These are phyloP conservation scores for Sarocladium kiliense DNA, from an alignment of 2,329 filamentous ascomycete genomes.

Conservation along the genomic window DNA sequence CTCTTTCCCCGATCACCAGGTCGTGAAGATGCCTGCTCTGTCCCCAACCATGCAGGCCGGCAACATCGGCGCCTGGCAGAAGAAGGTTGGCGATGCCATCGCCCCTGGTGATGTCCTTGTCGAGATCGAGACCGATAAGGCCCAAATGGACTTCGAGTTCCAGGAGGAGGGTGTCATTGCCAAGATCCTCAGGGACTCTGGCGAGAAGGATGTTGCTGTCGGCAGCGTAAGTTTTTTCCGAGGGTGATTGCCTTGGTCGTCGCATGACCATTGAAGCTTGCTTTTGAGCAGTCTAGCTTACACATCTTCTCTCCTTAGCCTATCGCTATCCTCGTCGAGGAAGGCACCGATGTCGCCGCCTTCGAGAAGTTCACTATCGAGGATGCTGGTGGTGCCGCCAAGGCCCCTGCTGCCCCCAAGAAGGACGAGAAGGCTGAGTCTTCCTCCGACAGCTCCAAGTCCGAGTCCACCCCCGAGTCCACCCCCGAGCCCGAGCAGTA, in stretches of 20 bases:
- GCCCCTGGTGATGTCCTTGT: slow-evolving; percentile 91
- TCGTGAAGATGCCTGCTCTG: slow-evolving; percentile 96
- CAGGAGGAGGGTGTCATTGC: slow-evolving; percentile 96
- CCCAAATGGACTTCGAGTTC: slow-evolving; percentile 99
- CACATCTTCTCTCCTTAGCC: slow-evolving; percentile 53
- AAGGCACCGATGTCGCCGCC: slow-evolving; percentile 77
- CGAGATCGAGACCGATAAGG: slow-evolving; percentile 99
- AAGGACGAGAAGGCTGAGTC: slow-evolving; percentile 61
- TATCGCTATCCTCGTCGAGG: slow-evolving; percentile 91
- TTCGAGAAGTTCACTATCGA: slow-evolving; percentile 86
- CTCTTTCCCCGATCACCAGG: slow-evolving; percentile 88
- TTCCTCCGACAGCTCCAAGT: slow-evolving; percentile 28
- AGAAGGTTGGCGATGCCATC: slow-evolving; percentile 86
- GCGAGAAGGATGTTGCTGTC: slow-evolving; percentile 89
- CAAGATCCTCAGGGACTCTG: slow-evolving; percentile 87
- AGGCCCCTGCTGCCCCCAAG: slow-evolving; percentile 57
- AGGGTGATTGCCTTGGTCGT: slow-evolving; percentile 13
- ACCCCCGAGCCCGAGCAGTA: slow-evolving; percentile 61
- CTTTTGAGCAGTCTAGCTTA: not conserved
- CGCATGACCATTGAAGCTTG: not conserved
- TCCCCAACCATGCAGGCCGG: slow-evolving; percentile 97
- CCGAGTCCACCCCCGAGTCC: slow-evolving; percentile 38
- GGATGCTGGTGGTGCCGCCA: slow-evolving; percentile 80
- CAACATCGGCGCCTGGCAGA: slow-evolving; percentile 97
- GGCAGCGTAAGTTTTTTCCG: slow-evolving; percentile 71